A percentile compares a stretch with the other conserved stretches of the same genome.
Evolutionary conservation across 345 rosid species (phyloP).

Genomic region (Citrus reticulata): DNA sequence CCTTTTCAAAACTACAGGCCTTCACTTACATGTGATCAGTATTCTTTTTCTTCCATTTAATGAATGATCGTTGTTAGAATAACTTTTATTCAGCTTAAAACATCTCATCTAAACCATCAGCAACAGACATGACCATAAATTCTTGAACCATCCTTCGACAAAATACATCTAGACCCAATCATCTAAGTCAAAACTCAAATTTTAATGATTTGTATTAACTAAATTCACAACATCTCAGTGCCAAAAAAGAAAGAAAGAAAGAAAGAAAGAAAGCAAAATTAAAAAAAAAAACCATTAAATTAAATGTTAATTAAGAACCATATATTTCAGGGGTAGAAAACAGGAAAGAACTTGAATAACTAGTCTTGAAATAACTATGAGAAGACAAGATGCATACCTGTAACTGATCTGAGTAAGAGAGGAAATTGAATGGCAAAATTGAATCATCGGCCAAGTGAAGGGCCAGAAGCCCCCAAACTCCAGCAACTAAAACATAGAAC

Average conservation of each 20-base stretch:
- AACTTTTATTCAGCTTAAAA: not conserved
- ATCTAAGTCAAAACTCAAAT: not conserved
- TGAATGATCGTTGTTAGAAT: not conserved
- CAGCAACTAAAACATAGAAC: conserved; percentile 54
- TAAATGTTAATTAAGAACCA: not conserved
- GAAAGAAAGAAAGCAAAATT: too few species aligned
- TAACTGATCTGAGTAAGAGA: conserved; percentile 63
- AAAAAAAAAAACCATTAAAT: not conserved
- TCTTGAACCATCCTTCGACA: not conserved
- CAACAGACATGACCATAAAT: not conserved
- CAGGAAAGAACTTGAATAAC: not conserved
- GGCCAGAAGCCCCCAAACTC: conserved; percentile 84
- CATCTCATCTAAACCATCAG: not conserved
- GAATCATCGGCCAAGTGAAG: conserved; percentile 78
- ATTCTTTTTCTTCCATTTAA: not conserved
- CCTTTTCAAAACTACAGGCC: not conserved
- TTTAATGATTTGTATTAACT: not conserved
- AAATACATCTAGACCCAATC: not conserved
- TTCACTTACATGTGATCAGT: not conserved
- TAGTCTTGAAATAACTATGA: not conserved
- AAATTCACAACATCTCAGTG: not conserved
- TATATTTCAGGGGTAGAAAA: not conserved
- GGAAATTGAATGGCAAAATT: conserved; percentile 68
- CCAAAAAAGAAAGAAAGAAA: too few species aligned
- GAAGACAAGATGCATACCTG: conserved; percentile 34